phyloP scores from a whole-genome alignment of 2,329 filamentous ascomycete species.

The Achaetomium macrosporum region DNA sequence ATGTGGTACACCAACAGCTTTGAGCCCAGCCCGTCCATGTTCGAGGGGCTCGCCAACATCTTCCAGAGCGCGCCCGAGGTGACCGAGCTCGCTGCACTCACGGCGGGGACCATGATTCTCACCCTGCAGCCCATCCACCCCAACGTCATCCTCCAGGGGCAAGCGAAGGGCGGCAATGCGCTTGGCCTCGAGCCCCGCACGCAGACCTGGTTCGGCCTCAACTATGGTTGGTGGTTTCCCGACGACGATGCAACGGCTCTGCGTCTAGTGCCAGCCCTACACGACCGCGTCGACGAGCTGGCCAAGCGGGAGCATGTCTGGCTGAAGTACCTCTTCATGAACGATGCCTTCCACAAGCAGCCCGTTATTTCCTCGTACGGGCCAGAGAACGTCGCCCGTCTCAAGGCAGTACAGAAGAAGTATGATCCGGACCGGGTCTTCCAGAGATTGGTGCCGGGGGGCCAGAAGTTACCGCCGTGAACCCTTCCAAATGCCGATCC shows the following conservation, averaged over 20 bases:
- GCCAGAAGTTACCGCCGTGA: not conserved
- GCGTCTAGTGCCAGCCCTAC: not conserved
- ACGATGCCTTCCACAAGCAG: slow-evolving; percentile 19
- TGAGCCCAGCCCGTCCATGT: slow-evolving; percentile 1
- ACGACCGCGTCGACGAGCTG: not conserved
- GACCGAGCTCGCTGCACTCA: not conserved
- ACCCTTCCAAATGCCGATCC: no score
- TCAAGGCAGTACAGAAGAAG: not conserved
- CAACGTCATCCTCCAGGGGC: not conserved
- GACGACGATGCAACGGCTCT: not conserved
- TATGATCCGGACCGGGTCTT: not conserved
- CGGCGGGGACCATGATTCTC: not conserved
- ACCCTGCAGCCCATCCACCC: slow-evolving; percentile 7
- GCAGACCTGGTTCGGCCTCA: slow-evolving; percentile 3
- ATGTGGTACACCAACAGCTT: slow-evolving; percentile 5
- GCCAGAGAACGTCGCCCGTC: slow-evolving; percentile 20
- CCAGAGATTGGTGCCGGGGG: not conserved
- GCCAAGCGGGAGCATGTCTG: not conserved
- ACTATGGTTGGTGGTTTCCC: not conserved
- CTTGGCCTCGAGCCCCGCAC: slow-evolving; percentile 3
- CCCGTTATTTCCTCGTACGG: slow-evolving; percentile 28
- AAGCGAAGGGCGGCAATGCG: not conserved
- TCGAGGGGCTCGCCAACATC: not conserved
- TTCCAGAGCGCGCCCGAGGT: slow-evolving; percentile 1
- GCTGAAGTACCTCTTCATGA: not conserved